Base-by-base conservation (phyloP, 2,329 filamentous ascomycete species). In the Hymenotorrendiella dingleyae region DNA sequence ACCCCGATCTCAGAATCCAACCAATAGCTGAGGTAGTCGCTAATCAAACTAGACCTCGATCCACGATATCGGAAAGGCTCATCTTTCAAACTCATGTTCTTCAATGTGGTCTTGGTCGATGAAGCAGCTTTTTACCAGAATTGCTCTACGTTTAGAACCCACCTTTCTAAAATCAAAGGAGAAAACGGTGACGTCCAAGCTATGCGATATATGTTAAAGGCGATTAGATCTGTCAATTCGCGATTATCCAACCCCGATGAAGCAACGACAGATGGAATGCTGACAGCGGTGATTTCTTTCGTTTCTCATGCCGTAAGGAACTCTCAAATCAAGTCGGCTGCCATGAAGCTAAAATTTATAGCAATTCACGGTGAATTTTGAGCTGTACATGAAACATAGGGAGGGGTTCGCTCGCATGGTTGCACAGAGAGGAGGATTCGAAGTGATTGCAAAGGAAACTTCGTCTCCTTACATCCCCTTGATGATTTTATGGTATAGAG, bases 401-500 rank as follows among this genome's bases (percentile, higher is more conserved):
- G 23, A n/a, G 16, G 24, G 36, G n/a, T 14, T 28, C 4, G 23
- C 11, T 5, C 36, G 22, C 10, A 38, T 38, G 24, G 29, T 38
- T 14, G 9, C n/a, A 12, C 23, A 28, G 6, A 22, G 36, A 14
- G 36, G 36, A 10, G 36, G 36, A n/a, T 19, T 38, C 16, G n/a
- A 17, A 29, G 16, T 17, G 23, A 28, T 19, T 38, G 14, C 23
- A 38, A 9, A 21, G 23, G 22, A 38, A 38, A n/a, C n/a, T n/a
- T n/a, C n/a, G n/a, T n/a, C n/a, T n/a, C 29, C 14, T 17, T 26
- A 37, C 23, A n/a, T 37, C 9, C 35, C 21, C 21, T 17, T 37
- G 16, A 26, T 37, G 35, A 11, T 37, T 8, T 20, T 37, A 20
- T 38, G 36, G 36, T 38, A 20, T 19, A 14, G 27, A 28, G n/a